These are phyloP conservation scores for Teunomyces aglyptinius DNA, from an alignment of 805 yeast genomes.

Conservation along the genomic window DNA sequence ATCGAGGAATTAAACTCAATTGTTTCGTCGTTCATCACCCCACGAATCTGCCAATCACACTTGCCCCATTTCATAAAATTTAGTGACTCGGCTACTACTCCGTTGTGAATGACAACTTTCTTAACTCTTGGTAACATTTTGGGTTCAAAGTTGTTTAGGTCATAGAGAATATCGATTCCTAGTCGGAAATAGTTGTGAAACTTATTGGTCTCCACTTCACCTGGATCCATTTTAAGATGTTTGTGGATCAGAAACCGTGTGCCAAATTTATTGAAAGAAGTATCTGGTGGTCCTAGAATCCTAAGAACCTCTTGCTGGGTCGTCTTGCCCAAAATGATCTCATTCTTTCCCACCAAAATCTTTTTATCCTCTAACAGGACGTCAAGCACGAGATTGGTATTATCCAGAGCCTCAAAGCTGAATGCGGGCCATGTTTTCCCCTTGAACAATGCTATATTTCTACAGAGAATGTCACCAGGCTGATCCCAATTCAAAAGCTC, in stretches of 20 bases:
- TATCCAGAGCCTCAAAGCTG: slow-evolving; percentile 13
- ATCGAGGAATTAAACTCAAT: slow-evolving; percentile 21
- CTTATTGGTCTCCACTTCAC: slow-evolving; percentile 18
- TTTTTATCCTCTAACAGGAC: not conserved
- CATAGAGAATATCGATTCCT: slow-evolving; percentile 57
- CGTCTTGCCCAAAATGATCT: slow-evolving; percentile 37
- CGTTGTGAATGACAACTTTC: slow-evolving; percentile 52
- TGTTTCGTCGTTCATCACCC: slow-evolving; percentile 7
- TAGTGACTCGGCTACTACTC: slow-evolving; percentile 47
- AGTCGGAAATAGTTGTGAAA: slow-evolving; percentile 56
- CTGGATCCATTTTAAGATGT: slow-evolving; percentile 14
- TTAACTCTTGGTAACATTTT: slow-evolving; percentile 23
- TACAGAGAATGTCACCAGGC: slow-evolving; percentile 34
- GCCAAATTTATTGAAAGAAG: slow-evolving; percentile 45
- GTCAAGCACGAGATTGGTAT: not conserved
- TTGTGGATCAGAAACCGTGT: slow-evolving; percentile 42
- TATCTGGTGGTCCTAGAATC: slow-evolving; percentile 58
- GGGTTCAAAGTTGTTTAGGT: slow-evolving; percentile 22
- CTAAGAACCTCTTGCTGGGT: slow-evolving; percentile 49
- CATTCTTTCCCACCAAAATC: not conserved
- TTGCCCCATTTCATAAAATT: slow-evolving; percentile 55
- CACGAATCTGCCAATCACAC: slow-evolving; percentile 42
- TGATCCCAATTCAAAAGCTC: slow-evolving; percentile 31
- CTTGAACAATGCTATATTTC: slow-evolving; percentile 37
- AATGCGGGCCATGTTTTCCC: slow-evolving; percentile 33